Evolutionary conservation across 768 basidiomycete genomes (phyloP).

Genomic region (Filobasidium floriforme): DNA sequence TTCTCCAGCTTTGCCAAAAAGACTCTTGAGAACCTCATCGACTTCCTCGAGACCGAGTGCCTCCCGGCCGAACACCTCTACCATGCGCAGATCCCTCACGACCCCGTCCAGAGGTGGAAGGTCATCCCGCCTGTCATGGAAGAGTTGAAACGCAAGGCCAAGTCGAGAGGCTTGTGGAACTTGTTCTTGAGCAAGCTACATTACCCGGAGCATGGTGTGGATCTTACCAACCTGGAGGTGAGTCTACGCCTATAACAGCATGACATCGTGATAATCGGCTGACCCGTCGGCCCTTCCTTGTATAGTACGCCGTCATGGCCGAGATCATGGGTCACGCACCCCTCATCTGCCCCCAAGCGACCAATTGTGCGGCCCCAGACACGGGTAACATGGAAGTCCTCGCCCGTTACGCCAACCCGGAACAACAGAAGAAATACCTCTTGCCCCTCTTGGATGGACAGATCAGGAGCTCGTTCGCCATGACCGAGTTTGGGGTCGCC

Average conservation of each 20-base stretch:
- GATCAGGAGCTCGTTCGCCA: slow-evolving; percentile 80
- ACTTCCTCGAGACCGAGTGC: slow-evolving; percentile 67
- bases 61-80: slow-evolving; percentile 69
- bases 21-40: slow-evolving; percentile 70
- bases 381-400: slow-evolving; percentile 99
- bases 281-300: not conserved
- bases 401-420: slow-evolving; percentile 82
- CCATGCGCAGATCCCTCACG: slow-evolving; percentile 68
- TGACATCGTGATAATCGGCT: too few species aligned
- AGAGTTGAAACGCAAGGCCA: slow-evolving; percentile 80
- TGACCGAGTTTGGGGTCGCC: slow-evolving; percentile 94
- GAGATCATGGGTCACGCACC: slow-evolving; percentile 81
- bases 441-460: slow-evolving; percentile 79
- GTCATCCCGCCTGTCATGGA: slow-evolving; percentile 70
- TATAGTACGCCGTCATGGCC: slow-evolving; percentile 98
- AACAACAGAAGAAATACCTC: slow-evolving; percentile 87
- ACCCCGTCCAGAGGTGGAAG: slow-evolving; percentile 65
- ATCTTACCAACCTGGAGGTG: slow-evolving; percentile 89
- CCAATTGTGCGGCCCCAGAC: slow-evolving; percentile 93
- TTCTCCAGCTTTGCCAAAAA: slow-evolving; percentile 86
- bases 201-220: slow-evolving; percentile 80
- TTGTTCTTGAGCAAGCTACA: slow-evolving; percentile 90
- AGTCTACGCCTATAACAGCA: too few species aligned
- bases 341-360: slow-evolving; percentile 71
- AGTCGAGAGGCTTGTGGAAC: slow-evolving; percentile 88